Base-by-base conservation (phyloP, 2,329 filamentous ascomycete species). In the Aspergillus flavus region DNA sequence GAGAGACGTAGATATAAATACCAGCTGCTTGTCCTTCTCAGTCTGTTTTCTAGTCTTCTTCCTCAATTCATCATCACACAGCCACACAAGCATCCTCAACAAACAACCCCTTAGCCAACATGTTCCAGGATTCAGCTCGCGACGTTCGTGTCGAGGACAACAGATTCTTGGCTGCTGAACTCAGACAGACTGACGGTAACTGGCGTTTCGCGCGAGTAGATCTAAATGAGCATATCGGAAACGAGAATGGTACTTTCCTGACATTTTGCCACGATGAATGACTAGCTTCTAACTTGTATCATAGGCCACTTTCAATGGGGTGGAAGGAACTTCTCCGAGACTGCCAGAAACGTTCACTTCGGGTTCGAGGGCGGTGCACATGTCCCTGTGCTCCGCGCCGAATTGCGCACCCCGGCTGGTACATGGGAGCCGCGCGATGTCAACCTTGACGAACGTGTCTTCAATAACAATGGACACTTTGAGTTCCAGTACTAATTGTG, bases 251-350 rank as follows among this genome's bases (percentile, higher is more conserved):
- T 71, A 62, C 5, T 39, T 46, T 26, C 12, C 36, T 9, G 21
- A 16, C 12, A 39, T 39, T 21, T 21, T 19, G 2, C 4, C 16
- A 36, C 7, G 1, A 23, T 30, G 6, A n/a, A 34, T 9, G 32
- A 23, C 32, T 26, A 16, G 26, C 21, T 36, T 36, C 32, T 59
- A 52, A 54, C 7, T 14, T 28, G 9, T 34, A 2, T 19, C 11
- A 39, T 23, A 71, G 69, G 69, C 7, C 43, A 2, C 23, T 69
- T 71, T 43, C 19, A 62, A 32, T 71, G 69, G 69, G 69, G 60
- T 1, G 68, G 64, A 2, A 10, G 10, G 1, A 45, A 46, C 52
- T 71, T 71, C 59, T 59, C 60, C 34, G 28, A 61, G 6, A 57
- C 54, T 12, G 68, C 69, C 36, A 48, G 60, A 21, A 21, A 57